These are phyloP conservation scores for Aureococcus anophagefferens DNA, from an alignment of 108 stramenopile species.

Conservation along the genomic window DNA sequence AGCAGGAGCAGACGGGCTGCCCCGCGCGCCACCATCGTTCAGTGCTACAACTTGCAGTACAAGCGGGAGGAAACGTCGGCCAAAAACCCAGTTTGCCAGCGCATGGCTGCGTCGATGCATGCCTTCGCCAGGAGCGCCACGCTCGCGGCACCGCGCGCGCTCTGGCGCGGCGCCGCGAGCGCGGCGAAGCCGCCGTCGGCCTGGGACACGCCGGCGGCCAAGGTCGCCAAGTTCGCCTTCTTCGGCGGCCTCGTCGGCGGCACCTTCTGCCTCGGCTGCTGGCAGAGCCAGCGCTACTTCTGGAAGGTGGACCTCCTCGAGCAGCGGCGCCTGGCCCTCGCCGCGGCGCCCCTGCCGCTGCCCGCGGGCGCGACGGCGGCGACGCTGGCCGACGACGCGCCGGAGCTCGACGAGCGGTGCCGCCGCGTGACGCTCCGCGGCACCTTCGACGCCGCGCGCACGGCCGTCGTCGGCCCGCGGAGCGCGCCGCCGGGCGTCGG, in stretches of 20 bases:
- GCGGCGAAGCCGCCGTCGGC: too few relatives aligned
- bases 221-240: neutral
- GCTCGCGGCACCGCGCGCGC: too few relatives aligned
- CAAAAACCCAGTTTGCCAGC: too few relatives aligned
- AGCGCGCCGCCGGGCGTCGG: neutral
- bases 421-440: neutral
- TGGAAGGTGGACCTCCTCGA: constrained; percentile 16
- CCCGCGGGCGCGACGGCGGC: neutral
- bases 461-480: neutral
- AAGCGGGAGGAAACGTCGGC: too few relatives aligned
- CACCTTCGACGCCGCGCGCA: neutral
- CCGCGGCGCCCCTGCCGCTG: constrained; percentile 5
- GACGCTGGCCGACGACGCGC: neutral
- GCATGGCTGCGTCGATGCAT: too few relatives aligned
- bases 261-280: constrained; percentile 9
- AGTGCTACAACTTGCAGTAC: too few relatives aligned
- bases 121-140: too few relatives aligned
- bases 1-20: too few relatives aligned
- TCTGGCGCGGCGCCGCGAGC: too few relatives aligned
- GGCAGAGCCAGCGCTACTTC: constrained; percentile 10
- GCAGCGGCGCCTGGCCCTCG: constrained; percentile 4
- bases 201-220: too few relatives aligned
- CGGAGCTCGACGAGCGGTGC: neutral
- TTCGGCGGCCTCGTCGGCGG: constrained; percentile 6
- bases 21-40: too few relatives aligned